Conservation (phyloP, 179 eudicot genomes). For the Beta corolliflora region DNA sequence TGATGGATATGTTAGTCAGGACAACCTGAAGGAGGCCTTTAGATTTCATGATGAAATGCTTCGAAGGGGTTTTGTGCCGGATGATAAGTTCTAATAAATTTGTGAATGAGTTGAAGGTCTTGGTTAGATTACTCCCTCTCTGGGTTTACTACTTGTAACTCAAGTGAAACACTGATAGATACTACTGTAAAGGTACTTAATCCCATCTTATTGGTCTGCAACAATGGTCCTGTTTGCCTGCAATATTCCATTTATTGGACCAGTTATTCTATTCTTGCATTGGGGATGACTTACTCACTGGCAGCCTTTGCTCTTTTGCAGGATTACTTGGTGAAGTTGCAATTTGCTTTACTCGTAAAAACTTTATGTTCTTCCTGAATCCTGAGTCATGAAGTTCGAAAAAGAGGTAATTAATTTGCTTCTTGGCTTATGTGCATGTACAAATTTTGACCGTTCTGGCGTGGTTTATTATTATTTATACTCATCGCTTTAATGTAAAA, state of each 20-base stretch:
- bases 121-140: neutral
- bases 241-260: neutral
- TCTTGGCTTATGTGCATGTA: neutral
- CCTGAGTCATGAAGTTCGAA: neutral
- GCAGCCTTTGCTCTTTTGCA: neutral
- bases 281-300: neutral
- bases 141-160: neutral
- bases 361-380: neutral
- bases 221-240: neutral
- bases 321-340: neutral
- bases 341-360: neutral
- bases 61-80: conserved; percentile 68
- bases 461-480: neutral
- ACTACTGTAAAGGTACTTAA: conserved; percentile 19
- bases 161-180: neutral
- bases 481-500: neutral
- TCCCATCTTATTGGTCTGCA: neutral
- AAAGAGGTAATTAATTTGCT: neutral
- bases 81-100: conserved; percentile 60
- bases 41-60: conserved; percentile 82
- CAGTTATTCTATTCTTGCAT: neutral
- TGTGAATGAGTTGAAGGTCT: neutral
- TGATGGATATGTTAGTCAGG: conserved; percentile 69
- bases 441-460: neutral
- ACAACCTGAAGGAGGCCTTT: conserved; percentile 75